Evolutionary conservation across 2,329 filamentous ascomycete species (phyloP), one percentile per base, ranked within the genome.

Genomic region (Didymella keratinophila): DNA sequence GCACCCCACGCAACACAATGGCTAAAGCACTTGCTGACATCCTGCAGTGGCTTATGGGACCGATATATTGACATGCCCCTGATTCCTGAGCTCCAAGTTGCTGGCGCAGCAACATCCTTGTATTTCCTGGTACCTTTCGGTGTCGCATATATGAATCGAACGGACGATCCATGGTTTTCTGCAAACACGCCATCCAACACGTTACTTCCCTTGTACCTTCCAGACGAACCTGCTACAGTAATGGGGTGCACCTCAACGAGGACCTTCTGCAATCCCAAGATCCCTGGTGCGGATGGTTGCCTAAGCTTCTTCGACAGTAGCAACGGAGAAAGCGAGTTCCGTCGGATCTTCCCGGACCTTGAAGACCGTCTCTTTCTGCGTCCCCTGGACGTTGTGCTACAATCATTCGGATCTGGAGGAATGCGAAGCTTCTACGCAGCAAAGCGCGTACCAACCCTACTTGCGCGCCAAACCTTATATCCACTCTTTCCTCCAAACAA

Each of bases 161-260:
- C 52, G 3, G n/a, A 44, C 7, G 52, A 56, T 16, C 46, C 46
- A 3, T 56, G 52, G 52, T 56, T 56, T 9, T 56, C 52, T 11
- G 52, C 52, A 23, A 49, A 25, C 7, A 44, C 46, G n/a, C 6
- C 44, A 2, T 11, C 3, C 12, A 6, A 6, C 7, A n/a, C 16
- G 9, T 4, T 2, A 10, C 0, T 12, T 4, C 12, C n/a, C 11
- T 5, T 18, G 1, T 47, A 41, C 25, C 4, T 46, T 12, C 32
- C 42, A n/a, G 52, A 54, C 11, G 11, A 36, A 1, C 34, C 44
- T 18, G 52, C 30, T 4, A 11, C 39, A n/a, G 52, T 56, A 1
- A 1, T 56, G 12, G 52, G 46, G 14, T 54, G 51, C 9, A 10
- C n/a, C 1, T 28, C 51, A 6, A 8, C 23, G 14, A 47, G 51